Evolutionary conservation across 495 filamentous ascomycete genomes (phyloP).

Genomic region (Aspergillus saccharolyticus): DNA sequence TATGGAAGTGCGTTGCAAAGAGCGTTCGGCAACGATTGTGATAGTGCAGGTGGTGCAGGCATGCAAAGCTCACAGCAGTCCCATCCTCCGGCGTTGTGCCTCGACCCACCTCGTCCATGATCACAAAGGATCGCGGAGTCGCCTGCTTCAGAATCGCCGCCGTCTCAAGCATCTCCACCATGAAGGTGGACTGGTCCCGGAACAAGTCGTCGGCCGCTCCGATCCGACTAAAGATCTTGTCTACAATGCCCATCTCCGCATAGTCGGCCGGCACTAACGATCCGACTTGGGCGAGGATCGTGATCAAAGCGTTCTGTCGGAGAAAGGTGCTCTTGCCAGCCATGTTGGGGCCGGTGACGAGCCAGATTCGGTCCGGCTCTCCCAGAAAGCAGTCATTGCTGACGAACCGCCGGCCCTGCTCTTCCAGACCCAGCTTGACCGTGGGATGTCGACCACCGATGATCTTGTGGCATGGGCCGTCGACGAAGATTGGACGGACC

Average conservation of each 20-base stretch:
- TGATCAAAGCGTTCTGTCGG: constrained; percentile 89
- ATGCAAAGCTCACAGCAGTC: constrained; percentile 81
- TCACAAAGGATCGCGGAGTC: constrained; percentile 66
- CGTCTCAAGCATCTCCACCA: constrained; percentile 57
- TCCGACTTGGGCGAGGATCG: constrained; percentile 86
- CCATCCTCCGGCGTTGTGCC: constrained; percentile 93
- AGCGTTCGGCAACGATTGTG: constrained; percentile 72
- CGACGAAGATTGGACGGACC: constrained; percentile 65
- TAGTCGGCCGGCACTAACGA: constrained; percentile 86
- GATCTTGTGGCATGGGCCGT: constrained; percentile 55
- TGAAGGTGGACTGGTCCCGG: constrained; percentile 91
- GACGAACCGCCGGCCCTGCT: constrained; percentile 77
- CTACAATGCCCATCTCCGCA: constrained; percentile 80
- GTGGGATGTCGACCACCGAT: constrained; percentile 84
- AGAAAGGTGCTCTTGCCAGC: constrained; percentile 94
- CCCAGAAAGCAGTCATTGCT: constrained; percentile 83
- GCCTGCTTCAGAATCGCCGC: constrained; percentile 50
- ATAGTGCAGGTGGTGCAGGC: constrained; percentile 72
- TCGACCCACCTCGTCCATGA: constrained; percentile 97
- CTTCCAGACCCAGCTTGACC: constrained; percentile 73
- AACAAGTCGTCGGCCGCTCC: constrained; percentile 92
- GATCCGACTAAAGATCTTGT: constrained; percentile 87
- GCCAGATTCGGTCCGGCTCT: constrained; percentile 64
- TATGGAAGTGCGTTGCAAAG: constrained; percentile 95
- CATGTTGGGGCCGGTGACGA: constrained; percentile 99